Conservation (phyloP, 2,329 filamentous ascomycete species). For the Lomentospora prolificans region DNA sequence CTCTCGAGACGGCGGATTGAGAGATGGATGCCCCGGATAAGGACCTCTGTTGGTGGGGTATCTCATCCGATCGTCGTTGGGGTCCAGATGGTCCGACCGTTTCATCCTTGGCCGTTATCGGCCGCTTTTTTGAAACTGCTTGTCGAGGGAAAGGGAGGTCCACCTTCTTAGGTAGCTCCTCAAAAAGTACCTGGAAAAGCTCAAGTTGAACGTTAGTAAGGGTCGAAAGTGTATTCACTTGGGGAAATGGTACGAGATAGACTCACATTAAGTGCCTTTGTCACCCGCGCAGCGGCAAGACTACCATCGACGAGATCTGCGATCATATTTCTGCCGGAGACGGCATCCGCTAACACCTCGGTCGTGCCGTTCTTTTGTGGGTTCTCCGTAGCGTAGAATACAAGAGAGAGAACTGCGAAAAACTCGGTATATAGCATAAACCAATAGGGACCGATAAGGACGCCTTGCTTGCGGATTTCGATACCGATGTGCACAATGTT, state of each 20-base stretch:
- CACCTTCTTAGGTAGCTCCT: constrained; percentile 66
- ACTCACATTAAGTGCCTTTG: constrained; percentile 63
- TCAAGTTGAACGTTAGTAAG: constrained; percentile 5
- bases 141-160: constrained; percentile 24
- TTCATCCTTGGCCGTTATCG: constrained; percentile 6
- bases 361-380: constrained; percentile 63
- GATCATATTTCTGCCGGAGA: constrained; percentile 75
- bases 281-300: constrained; percentile 81
- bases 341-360: constrained; percentile 77
- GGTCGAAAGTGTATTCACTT: too few relatives aligned
- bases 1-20: constrained; percentile 13
- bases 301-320: constrained; percentile 71
- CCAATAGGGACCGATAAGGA: constrained; percentile 78
- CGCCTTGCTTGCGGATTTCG: constrained; percentile 64
- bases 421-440: constrained; percentile 79
- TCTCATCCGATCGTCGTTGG: constrained; percentile 24
- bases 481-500: constrained; percentile 74
- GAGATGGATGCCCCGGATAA: constrained; percentile 13
- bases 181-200: constrained; percentile 59
- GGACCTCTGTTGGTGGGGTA: constrained; percentile 20
- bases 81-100: constrained; percentile 8
- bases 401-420: constrained; percentile 67
- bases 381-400: constrained; percentile 75
- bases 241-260: background rate
- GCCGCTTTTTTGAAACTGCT: constrained; percentile 4